Evolutionary conservation across 1,284 basidiomycete species (phyloP), one percentile per base, ranked within the genome.

Genomic region (Pascua guehoae): DNA sequence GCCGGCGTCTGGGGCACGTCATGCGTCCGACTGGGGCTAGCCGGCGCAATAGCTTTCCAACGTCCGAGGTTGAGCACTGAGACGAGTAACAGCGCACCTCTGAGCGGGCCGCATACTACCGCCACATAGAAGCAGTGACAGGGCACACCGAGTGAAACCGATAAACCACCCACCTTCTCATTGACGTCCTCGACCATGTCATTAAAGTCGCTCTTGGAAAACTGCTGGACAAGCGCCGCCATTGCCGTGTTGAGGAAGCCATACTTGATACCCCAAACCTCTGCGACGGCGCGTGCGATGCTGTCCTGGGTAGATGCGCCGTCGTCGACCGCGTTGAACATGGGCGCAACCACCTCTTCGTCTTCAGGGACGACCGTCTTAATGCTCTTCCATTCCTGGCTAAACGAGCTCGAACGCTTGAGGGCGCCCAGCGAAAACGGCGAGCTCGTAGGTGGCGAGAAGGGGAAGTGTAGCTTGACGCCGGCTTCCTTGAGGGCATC

Each of bases 241-340:
- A 86, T 84, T 14, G 91, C 77, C 57, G 87, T 78, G 57, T 85
- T 88, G 75, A 91, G 84, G 72, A 92, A 94, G 65, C 91, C 89
- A 61, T 88, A 89, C 11, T 87, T 87, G 51, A 92, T 88, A 41
- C 85, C 87, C 73, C 92, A 94, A 64, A 86, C 83, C 16, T 85
- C 82, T 2, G 88, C 86, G 18, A 89, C 83, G 11, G 82, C 83
- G 57, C 84, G 81, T 3, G 87, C 89, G n/a, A 88, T 82, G 56
- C 85, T 87, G 37, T 86, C 79, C 55, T 90, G 81, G 1, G 89
- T 91, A 58, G 84, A 85, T 52, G 89, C 82, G 12, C 85, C 85
- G 58, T 92, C 88, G 69, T 94, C 91, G 58, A 87, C 89, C 55
- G 93, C 72, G 71, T 93, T 91, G 79, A 94, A 93, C 40, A 93